Conservation (phyloP, 441 rosid genomes). For the Croton setiger region DNA sequence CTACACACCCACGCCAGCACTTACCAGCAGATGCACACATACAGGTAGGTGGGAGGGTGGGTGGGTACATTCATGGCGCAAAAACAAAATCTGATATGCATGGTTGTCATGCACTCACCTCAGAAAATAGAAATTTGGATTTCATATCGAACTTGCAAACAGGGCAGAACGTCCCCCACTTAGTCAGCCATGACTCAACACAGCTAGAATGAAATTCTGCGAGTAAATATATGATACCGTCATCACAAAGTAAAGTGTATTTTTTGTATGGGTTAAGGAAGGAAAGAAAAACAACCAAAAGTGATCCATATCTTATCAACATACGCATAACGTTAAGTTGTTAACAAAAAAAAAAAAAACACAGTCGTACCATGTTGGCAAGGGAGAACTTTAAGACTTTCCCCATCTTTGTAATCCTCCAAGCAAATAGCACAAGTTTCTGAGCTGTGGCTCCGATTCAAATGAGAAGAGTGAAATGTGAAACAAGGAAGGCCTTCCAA, state of each 20-base stretch:
- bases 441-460: conserved; percentile 28
- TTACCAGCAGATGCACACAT: too few relatives aligned
- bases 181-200: conserved; percentile 73
- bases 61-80: conserved; percentile 2
- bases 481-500: conserved; percentile 53
- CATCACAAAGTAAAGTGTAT: not conserved
- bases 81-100: not conserved
- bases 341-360: not conserved
- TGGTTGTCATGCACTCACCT: conserved; percentile 33
- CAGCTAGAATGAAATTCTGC: conserved; percentile 73
- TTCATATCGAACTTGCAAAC: conserved; percentile 76
- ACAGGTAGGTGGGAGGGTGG: too few relatives aligned
- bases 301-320: not conserved
- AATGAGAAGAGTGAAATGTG: conserved; percentile 35
- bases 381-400: conserved; percentile 61
- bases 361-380: conserved; percentile 60
- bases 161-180: conserved; percentile 75
- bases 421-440: conserved; percentile 80
- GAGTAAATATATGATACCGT: conserved; percentile 1
- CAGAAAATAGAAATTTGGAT: conserved; percentile 31
- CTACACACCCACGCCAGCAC: not conserved
- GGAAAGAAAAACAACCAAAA: not conserved
- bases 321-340: not conserved
- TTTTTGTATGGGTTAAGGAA: not conserved
- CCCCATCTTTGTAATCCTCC: conserved; percentile 70